Evolutionary conservation across 2,329 filamentous ascomycete species (phyloP).

Genomic region (Cordyceps sp.): DNA sequence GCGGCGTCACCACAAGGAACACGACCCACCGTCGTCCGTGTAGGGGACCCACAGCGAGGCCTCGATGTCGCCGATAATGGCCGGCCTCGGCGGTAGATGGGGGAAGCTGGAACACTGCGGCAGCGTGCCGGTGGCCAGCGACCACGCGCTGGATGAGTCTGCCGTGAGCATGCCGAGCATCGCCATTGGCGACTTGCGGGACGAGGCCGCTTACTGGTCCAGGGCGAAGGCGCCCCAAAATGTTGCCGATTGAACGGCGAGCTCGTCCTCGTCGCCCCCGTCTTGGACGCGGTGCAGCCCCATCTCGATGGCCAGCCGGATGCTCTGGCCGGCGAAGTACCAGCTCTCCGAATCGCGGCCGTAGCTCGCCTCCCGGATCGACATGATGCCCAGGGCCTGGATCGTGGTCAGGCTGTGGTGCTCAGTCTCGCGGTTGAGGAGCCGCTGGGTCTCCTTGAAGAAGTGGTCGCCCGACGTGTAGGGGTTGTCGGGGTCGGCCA

Average conservation of each 20-base stretch:
- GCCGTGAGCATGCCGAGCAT: no score
- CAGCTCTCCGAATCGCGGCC: conserved; percentile 58
- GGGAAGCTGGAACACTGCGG: conserved; percentile 42
- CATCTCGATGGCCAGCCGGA: conserved; percentile 56
- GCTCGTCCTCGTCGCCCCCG: conserved; percentile 33
- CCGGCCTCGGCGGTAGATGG: conserved; percentile 39
- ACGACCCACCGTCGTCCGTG: conserved; percentile 36
- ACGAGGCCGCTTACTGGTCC: conserved; percentile 36
- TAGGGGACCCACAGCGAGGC: conserved; percentile 42
- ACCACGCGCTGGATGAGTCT: conserved; percentile 36
- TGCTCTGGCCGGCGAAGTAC: conserved; percentile 55
- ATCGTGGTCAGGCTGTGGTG: conserved; percentile 52
- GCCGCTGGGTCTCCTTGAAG: conserved; percentile 49
- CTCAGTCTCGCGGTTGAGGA: conserved; percentile 40
- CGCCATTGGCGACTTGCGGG: neutral
- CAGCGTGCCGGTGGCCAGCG: conserved; percentile 43
- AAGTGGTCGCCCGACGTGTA: conserved; percentile 57
- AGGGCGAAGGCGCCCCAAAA: conserved; percentile 47
- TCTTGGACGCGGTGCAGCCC: conserved; percentile 41
- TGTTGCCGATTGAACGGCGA: conserved; percentile 41
- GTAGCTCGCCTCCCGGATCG: conserved; percentile 55
- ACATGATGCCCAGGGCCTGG: conserved; percentile 62
- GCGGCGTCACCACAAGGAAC: neutral
- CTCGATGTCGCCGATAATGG: conserved; percentile 43
- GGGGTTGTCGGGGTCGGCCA: conserved; percentile 43